These are phyloP conservation scores for Pseudocercospora ulei DNA, from an alignment of 2,329 filamentous ascomycete species.

Conservation along the genomic window DNA sequence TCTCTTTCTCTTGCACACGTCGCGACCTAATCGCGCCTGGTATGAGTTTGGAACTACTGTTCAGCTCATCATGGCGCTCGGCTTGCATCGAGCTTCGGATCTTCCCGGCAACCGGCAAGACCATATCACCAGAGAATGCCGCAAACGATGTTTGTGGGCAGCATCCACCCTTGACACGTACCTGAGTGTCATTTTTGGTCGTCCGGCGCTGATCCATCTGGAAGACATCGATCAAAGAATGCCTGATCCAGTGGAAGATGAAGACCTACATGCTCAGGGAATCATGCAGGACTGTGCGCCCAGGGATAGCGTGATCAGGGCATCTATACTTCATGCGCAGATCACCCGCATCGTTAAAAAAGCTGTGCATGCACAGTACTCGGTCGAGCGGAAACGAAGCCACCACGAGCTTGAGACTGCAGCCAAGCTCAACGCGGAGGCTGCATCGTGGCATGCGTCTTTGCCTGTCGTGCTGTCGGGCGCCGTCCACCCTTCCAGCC, in stretches of 20 bases:
- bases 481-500: conserved; percentile 38
- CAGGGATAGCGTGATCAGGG: conserved; percentile 32
- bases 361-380: conserved; percentile 29
- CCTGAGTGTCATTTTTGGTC: conserved; percentile 35
- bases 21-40: conserved; percentile 35
- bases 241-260: conserved; percentile 29
- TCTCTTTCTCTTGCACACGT: conserved; percentile 35
- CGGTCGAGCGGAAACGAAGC: conserved; percentile 18
- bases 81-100: conserved; percentile 31
- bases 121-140: conserved; percentile 29
- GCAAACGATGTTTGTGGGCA: conserved; percentile 36
- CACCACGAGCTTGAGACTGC: conserved; percentile 29
- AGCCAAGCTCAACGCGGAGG: conserved; percentile 37
- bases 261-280: conserved; percentile 22
- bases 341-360: conserved; percentile 28
- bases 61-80: conserved; percentile 35
- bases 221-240: conserved; percentile 31
- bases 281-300: conserved; percentile 7
- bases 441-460: conserved; percentile 41
- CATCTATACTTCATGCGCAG: conserved; percentile 29
- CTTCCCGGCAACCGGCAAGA: conserved; percentile 19
- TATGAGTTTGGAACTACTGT: conserved; percentile 35
- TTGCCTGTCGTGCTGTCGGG: conserved; percentile 41
- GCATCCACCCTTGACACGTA: conserved; percentile 37
- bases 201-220: conserved; percentile 34